Base-by-base conservation (phyloP, 1,139 yeast genomes). In the Saccharomycopsis crataegensis region DNA sequence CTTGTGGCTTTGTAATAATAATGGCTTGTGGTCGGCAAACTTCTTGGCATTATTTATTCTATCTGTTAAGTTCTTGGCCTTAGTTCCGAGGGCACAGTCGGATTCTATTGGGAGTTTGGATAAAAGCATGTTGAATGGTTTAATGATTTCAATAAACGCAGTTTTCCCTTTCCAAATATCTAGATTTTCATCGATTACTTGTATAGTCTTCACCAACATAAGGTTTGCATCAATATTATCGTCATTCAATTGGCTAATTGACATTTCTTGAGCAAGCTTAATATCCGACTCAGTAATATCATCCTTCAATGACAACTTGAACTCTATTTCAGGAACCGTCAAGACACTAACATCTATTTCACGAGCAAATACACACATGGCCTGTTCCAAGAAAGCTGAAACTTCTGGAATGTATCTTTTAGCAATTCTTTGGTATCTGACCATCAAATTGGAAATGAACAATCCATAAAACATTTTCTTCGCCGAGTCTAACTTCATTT, bases 371-470 rank as follows among this genome's bases (percentile, higher is more conserved):
- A 22, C 14, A 22, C 9, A 9, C 33, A 43, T 22, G 11, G 45
- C 32, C 33, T 17, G 45, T 57, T 82, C 82, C 52, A 86, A 64
- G 61, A 83, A 86, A 53, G 73, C 75, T 12, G 78, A 69, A 31
- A 86, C 77, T 67, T 94, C 99, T 0, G 99, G 99, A 49, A 85
- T 73, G 61, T 75, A 83, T 62, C 99, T 76, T 67, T 88, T 85
- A 38, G 97, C 80, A 40, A 86, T 66, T 56, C 89, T 72, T 69
- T 93, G 97, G 65, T 88, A 94, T 57, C 78, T 78, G 57, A 85
- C 67, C 42, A 86, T 68, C 8, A 81, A 71, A 58, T 85, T 89
- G 50, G 82, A 75, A n/a, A 89, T 65, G 59, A 80, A 83, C 2
- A 86, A 66, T 38, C 93, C 83, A 42, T 71, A 65, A 49, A 73